Evolutionary conservation across 257 asterid species (phyloP).

Genomic region (Fraxinus anomala): DNA sequence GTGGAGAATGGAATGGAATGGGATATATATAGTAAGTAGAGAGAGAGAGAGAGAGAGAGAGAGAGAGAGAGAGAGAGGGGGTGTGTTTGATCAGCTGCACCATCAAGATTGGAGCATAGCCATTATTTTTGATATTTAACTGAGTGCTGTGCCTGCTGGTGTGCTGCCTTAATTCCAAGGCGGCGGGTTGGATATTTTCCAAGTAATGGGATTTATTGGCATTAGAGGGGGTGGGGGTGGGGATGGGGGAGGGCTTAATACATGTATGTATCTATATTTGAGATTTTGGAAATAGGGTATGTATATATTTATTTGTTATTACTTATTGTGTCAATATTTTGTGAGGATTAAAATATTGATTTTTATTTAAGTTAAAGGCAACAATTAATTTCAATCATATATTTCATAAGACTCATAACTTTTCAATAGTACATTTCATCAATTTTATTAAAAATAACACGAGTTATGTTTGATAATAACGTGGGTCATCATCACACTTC

Average conservation of each 20-base stretch:
- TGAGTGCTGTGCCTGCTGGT: slow-evolving; percentile 30
- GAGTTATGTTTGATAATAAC: neutral
- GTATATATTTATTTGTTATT: neutral
- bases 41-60: neutral
- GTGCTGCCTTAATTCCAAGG: slow-evolving; percentile 40
- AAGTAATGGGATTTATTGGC: slow-evolving; percentile 37
- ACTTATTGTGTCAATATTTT: no score
- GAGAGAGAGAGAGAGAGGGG: neutral
- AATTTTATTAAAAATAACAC: no score
- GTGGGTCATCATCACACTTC: slow-evolving; percentile 46
- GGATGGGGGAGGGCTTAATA: neutral
- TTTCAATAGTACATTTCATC: no score
- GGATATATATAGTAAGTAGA: neutral
- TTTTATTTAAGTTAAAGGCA: no score
- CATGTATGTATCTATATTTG: neutral
- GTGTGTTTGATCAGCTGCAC: slow-evolving; percentile 15
- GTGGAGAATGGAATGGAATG: neutral
- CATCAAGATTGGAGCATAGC: slow-evolving; percentile 35
- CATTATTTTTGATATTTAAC: neutral
- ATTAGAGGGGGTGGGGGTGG: slow-evolving; percentile 12
- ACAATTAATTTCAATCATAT: no score
- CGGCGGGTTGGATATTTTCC: slow-evolving; percentile 53
- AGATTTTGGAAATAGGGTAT: neutral
- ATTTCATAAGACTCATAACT: no score
- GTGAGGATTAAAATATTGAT: no score